Evolutionary conservation across 2,329 filamentous ascomycete species (phyloP), one percentile per base, ranked within the genome.

Genomic region (Cordyceps farinosa): DNA sequence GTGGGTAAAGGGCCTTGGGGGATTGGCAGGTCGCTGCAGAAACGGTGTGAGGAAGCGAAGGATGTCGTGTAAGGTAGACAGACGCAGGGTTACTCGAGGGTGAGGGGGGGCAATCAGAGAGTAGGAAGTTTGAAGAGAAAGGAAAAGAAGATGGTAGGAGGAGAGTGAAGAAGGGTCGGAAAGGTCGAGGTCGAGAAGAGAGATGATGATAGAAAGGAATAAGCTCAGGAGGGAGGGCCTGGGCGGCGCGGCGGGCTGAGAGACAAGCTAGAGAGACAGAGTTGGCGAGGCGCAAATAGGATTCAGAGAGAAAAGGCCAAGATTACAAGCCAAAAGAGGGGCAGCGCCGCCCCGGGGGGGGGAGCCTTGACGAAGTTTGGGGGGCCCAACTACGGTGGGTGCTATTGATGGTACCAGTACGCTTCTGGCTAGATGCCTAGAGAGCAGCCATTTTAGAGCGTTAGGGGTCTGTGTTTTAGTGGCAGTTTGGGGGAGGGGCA

Each of bases 1-100:
- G 9, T 34, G 6, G 29, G 30, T 11, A 27, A 29, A 38, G n/a
- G 45, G 38, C 53, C 11, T 22, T 40, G 38, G 15, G 13, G 38
- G 27, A 54, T 38, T 29, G 38, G 30, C 58, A 61, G 40, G 58
- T 61, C 48, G 50, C 58, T 61, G 48, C 48, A 61, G 58, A 61
- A 61, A 61, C 48, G 59, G 22, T 44, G 22, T 34, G 47, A 3
- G 22, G 29, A 48, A 42, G 56, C 40, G 11, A 54, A 22, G 22
- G 27, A 61, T 42, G 47, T 48, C 17, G 11, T 17, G 44, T 17
- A 45, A 29, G 38, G 38, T 13, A 40, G 34, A 34, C 10, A 2
- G 6, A 22, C 22, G 27, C n/a, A 8, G 30, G 15, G n/a, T n/a
- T 10, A 32, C 17, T 36, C 5, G 51, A 22, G 7, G 7, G 10